Evolutionary conservation across 768 basidiomycete species (phyloP), one percentile per base, ranked within the genome.

Genomic region (Agaricus bisporus): DNA sequence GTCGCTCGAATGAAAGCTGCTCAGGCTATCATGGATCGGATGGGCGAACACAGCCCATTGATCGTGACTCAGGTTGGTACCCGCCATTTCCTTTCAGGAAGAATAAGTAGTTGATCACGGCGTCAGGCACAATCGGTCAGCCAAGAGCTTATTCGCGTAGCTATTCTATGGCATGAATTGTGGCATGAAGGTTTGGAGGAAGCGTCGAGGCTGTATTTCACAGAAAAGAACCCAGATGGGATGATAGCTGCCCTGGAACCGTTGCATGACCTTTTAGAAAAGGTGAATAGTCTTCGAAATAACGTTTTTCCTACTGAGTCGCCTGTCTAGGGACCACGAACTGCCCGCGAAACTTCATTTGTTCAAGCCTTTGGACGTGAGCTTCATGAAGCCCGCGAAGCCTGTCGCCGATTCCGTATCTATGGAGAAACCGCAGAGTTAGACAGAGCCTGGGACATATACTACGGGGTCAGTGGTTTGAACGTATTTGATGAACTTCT

Each of bases 151-250:
- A 98, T 98, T 55, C 86, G 97, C 17, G 91, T 98, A 6, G 95
- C 97, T 6, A 98, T 99, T 56, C 74, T 99, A 10, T 99, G 97
- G 97, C 95, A 98, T 61, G 97, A 99, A 67, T 74, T 94, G 58
- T 99, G 97, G 97, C 94, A 98, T 61, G 97, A 99, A 71, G 94
- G 92, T 15, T 75, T 99, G 18, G 97, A 99, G 70, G 97, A 99
- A 68, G 97, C 97, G 5, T 97, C 95, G 6, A 81, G 97, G 38
- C 71, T 93, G 44, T 99, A 94, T 73, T 99, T 95, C 76, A 94
- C 91, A 9, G 97, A 98, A 61, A 89, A 92, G 63, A 97, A 99
- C 66, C 87, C 95, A 2, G 89, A 92, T 55, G 97, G 90, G 5
- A 99, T 99, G 97, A 97, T 98, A 61, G 86, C 85, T 20, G 86